Conservation (phyloP, 768 basidiomycete genomes). For the Pholiota microspora region DNA sequence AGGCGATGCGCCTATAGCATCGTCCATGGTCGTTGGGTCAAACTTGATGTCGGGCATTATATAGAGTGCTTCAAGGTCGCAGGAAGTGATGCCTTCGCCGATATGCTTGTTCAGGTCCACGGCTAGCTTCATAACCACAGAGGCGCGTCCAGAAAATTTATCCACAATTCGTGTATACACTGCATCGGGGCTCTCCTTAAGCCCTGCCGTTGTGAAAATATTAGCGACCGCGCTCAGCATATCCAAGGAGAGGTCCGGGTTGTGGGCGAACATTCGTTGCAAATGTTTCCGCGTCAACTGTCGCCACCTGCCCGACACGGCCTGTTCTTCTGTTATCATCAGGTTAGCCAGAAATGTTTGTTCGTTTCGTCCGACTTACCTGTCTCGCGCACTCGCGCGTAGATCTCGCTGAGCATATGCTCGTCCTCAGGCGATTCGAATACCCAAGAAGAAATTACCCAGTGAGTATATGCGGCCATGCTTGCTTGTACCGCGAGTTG, state of each 20-base stretch:
- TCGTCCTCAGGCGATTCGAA: constrained; percentile 48
- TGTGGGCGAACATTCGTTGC: constrained; percentile 34
- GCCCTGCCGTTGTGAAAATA: constrained; percentile 39
- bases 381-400: constrained; percentile 36
- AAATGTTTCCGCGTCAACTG: constrained; percentile 50
- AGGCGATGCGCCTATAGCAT: constrained; percentile 30
- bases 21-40: constrained; percentile 42
- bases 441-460: constrained; percentile 51
- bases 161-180: constrained; percentile 37
- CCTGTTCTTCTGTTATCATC: constrained; percentile 40
- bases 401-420: constrained; percentile 41
- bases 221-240: constrained; percentile 40
- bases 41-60: constrained; percentile 41
- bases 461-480: constrained; percentile 44
- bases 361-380: constrained; percentile 28
- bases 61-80: constrained; percentile 53
- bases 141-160: constrained; percentile 43
- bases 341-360: background rate
- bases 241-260: constrained; percentile 27
- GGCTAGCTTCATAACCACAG: constrained; percentile 41
- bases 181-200: constrained; percentile 24
- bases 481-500: constrained; percentile 45
- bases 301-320: constrained; percentile 55
- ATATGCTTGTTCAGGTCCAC: constrained; percentile 54
- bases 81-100: constrained; percentile 56